These are phyloP conservation scores for Lagenaria siceraria DNA, from an alignment of 306 rosid species.

Conservation along the genomic window DNA sequence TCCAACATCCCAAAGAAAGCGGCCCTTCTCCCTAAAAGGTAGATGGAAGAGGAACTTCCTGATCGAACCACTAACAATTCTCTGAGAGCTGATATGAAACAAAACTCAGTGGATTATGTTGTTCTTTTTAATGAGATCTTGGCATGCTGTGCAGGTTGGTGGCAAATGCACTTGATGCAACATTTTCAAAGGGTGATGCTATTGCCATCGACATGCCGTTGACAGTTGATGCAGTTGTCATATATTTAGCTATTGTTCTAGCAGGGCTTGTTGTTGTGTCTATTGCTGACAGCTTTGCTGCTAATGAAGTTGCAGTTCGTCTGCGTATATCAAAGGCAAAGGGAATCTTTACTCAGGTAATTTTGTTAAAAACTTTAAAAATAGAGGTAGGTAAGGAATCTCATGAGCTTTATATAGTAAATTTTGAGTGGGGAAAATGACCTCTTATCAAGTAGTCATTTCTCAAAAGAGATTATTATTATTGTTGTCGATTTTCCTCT, in stretches of 20 bases:
- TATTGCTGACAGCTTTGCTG: conserved; percentile 87
- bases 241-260: conserved; percentile 64
- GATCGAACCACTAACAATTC: no score
- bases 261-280: conserved; percentile 80
- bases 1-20: no score
- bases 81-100: no score
- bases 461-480: not conserved
- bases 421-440: not conserved
- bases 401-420: not conserved
- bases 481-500: not conserved
- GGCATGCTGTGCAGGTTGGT: conserved; percentile 48
- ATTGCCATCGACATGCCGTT: conserved; percentile 88
- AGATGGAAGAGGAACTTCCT: no score
- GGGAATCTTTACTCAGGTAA: conserved; percentile 80
- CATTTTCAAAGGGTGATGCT: conserved; percentile 72
- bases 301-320: conserved; percentile 64
- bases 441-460: not conserved
- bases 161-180: conserved; percentile 51
- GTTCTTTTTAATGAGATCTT: not conserved
- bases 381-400: not conserved
- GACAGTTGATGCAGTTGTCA: conserved; percentile 66
- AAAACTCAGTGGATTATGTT: not conserved
- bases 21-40: no score
- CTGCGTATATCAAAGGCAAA: conserved; percentile 64
- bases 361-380: not conserved